Conservation (phyloP, 2,329 filamentous ascomycete species). For the Alternaria ethzedia region DNA sequence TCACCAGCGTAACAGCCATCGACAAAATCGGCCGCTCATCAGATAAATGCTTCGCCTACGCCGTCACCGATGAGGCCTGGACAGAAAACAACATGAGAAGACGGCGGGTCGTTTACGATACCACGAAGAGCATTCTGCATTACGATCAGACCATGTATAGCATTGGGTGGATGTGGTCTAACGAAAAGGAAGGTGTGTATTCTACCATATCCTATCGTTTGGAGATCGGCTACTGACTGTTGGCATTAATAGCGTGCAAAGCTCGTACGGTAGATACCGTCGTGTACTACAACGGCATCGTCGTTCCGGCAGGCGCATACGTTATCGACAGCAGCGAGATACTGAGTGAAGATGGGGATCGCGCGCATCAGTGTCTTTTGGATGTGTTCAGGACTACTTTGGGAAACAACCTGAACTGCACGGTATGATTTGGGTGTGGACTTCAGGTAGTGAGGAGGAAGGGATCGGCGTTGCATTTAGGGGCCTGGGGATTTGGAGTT, state of each 20-base stretch:
- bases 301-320: constrained; percentile 1
- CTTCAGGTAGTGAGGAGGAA: not conserved
- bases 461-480: not conserved
- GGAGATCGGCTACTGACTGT: not conserved
- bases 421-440: not conserved
- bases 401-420: constrained; percentile 1
- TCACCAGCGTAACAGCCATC: not conserved
- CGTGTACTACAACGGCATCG: constrained; percentile 2
- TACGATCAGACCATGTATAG: constrained; percentile 3
- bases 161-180: constrained; percentile 1
- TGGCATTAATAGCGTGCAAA: not conserved
- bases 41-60: not conserved
- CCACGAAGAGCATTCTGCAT: not conserved
- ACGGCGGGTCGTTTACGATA: constrained; percentile 7
- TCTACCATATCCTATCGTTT: not conserved
- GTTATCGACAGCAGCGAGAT: constrained; percentile 6
- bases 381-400: not conserved
- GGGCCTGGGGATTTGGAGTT: not conserved
- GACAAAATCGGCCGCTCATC: not conserved
- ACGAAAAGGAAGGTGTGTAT: not conserved
- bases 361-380: constrained; percentile 3
- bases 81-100: not conserved
- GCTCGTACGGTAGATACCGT: not conserved
- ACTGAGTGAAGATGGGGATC: not conserved
- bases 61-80: not conserved